Evolutionary conservation across 2,329 filamentous ascomycete species (phyloP).

Genomic region (Sclerotinia sclerotiorum): DNA sequence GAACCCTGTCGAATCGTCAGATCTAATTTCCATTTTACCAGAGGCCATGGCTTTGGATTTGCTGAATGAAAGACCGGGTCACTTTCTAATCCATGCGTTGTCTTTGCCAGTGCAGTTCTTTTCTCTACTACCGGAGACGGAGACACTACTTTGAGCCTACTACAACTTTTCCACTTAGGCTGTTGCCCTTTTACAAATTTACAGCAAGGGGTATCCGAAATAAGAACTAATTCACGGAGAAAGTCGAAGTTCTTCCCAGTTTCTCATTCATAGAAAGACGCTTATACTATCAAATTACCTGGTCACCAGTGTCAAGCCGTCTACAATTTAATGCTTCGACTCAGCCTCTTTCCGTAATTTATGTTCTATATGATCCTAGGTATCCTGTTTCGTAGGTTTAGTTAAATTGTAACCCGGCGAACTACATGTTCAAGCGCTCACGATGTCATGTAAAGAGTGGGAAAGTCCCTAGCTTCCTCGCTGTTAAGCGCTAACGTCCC

Average conservation of each 20-base stretch:
- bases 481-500: not conserved
- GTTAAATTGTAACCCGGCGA: not conserved
- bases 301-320: not conserved
- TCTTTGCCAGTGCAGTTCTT: slow-evolving; percentile 12
- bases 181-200: slow-evolving; percentile 5
- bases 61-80: slow-evolving; percentile 18
- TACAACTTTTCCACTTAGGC: slow-evolving; percentile 5
- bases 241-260: not conserved
- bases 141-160: not conserved
- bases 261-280: not conserved
- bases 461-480: not conserved
- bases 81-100: slow-evolving; percentile 23
- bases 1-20: slow-evolving; percentile 29
- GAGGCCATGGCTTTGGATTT: slow-evolving; percentile 31
- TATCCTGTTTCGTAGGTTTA: too few species aligned
- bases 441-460: not conserved
- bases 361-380: too few species aligned
- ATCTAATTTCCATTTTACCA: slow-evolving; percentile 29
- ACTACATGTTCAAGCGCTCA: slow-evolving; percentile 13
- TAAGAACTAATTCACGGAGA: not conserved
- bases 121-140: slow-evolving; percentile 13
- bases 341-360: not conserved
- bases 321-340: not conserved
- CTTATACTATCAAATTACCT: not conserved
- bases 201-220: slow-evolving; percentile 2